phyloP scores from a whole-genome alignment of 106 monocot species.

The Acorus calamus region DNA sequence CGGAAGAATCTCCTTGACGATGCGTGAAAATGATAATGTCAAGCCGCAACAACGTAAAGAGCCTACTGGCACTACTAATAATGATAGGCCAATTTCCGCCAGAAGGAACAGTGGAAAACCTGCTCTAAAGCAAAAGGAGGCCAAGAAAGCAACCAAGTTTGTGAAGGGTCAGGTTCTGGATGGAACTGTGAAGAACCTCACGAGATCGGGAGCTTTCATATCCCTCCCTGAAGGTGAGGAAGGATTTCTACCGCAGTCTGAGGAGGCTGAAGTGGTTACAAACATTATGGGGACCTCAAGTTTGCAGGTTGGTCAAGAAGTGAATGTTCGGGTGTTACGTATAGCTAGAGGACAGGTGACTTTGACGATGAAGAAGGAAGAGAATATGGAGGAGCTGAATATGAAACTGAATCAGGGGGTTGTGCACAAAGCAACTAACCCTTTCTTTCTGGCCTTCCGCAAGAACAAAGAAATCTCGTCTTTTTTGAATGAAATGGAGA shows the following conservation, averaged over 20 bases:
- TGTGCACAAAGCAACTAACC: conserved; percentile 44
- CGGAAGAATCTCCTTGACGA: conserved; percentile 74
- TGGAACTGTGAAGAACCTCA: conserved; percentile 70
- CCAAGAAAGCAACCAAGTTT: conserved; percentile 38
- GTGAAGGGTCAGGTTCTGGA: conserved; percentile 45
- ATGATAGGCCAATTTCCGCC: conserved; percentile 35
- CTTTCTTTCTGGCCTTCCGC: conserved; percentile 75
- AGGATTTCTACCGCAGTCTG: conserved; percentile 83
- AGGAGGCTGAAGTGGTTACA: conserved; percentile 65
- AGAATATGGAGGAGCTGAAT: conserved; percentile 57
- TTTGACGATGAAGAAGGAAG: conserved; percentile 89
- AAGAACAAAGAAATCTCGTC: conserved; percentile 68
- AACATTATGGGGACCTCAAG: conserved; percentile 47
- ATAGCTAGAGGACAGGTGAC: conserved; percentile 63
- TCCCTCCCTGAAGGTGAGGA: conserved; percentile 76
- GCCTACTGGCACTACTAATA: conserved; percentile 17
- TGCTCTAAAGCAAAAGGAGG: conserved; percentile 26
- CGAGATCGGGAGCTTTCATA: conserved; percentile 59
- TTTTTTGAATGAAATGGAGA: conserved; percentile 60
- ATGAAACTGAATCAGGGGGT: conserved; percentile 56
- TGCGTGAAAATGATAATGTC: conserved; percentile 52
- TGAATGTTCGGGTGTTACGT: conserved; percentile 64
- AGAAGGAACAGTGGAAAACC: conserved; percentile 33
- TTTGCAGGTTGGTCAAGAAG: conserved; percentile 55
- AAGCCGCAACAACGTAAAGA: conserved; percentile 31